Evolutionary conservation across 495 filamentous ascomycete genomes (phyloP).

Genomic region (Podospora bellae-mahoneyi): DNA sequence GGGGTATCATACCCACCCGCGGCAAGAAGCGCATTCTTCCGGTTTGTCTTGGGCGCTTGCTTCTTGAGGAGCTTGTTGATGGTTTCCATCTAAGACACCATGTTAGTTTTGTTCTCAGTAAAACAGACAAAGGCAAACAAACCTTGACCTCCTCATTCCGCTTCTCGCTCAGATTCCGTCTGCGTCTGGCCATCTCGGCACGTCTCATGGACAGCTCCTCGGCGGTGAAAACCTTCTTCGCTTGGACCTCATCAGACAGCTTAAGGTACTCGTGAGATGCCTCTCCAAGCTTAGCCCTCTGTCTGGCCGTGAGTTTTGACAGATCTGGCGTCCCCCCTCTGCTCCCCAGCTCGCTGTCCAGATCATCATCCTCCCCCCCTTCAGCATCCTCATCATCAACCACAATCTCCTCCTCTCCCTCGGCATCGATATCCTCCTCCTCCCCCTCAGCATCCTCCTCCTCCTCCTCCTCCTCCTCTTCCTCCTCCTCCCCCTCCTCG

Average conservation of each 20-base stretch:
- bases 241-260: conserved; percentile 85
- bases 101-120: background rate
- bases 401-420: conserved; percentile 50
- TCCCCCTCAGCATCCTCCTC: conserved; percentile 52
- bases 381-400: conserved; percentile 53
- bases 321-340: conserved; percentile 70
- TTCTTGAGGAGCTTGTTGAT: conserved; percentile 97
- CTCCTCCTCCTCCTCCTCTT: conserved; percentile 26
- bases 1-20: conserved; percentile 52
- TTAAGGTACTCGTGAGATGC: conserved; percentile 58
- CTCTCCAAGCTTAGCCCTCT: conserved; percentile 70
- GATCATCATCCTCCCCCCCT: conserved; percentile 61
- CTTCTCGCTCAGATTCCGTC: conserved; percentile 97
- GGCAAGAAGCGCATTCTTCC: conserved; percentile 37
- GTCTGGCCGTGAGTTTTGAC: conserved; percentile 83
- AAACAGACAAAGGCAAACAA: conserved; percentile 14
- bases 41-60: conserved; percentile 80
- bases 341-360: conserved; percentile 60
- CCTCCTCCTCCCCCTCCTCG: background rate
- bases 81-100: conserved; percentile 74
- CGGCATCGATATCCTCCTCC: conserved; percentile 40
- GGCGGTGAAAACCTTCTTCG: conserved; percentile 87
- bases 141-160: conserved; percentile 99
- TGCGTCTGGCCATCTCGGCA: conserved; percentile 89
- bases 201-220: conserved; percentile 94